Evolutionary conservation across 495 filamentous ascomycete genomes (phyloP).

Genomic region (Diplogelasinospora grovesii): DNA sequence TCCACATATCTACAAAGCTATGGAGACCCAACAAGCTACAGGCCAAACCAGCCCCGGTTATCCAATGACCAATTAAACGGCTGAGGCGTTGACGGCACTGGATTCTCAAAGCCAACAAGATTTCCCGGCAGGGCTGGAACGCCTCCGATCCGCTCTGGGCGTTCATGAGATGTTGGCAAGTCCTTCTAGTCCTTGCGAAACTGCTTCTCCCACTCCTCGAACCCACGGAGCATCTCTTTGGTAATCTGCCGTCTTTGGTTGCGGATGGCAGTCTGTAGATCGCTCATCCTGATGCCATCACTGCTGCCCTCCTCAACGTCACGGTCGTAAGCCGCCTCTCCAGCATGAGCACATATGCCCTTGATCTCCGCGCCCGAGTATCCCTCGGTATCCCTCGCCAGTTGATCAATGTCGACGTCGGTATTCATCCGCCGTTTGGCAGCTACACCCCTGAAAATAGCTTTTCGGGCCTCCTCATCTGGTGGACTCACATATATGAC

Average conservation of each 20-base stretch:
- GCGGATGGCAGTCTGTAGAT: conserved; percentile 57
- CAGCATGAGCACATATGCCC: conserved; percentile 56
- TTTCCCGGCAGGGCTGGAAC: no score
- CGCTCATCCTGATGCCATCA: conserved; percentile 49
- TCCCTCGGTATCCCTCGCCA: conserved; percentile 70
- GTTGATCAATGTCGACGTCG: conserved; percentile 56
- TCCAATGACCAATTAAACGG: no score
- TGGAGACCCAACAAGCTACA: no score
- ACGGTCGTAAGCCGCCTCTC: conserved; percentile 38
- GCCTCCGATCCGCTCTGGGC: no score
- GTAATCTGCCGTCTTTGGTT: conserved; percentile 65
- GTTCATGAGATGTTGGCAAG: neutral
- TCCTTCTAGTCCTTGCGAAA: conserved; percentile 28
- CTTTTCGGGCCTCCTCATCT: conserved; percentile 62
- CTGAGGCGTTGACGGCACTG: no score
- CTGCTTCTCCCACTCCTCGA: conserved; percentile 55
- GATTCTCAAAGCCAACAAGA: no score
- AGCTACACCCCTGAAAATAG: conserved; percentile 64
- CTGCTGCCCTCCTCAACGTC: conserved; percentile 25
- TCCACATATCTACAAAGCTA: no score
- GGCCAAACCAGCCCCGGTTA: no score
- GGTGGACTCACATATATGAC: conserved; percentile 89
- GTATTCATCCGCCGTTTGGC: conserved; percentile 50
- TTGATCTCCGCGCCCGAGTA: conserved; percentile 88
- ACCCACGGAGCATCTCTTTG: conserved; percentile 54